phyloP scores from a whole-genome alignment of 1,284 basidiomycete species.

The Pascua guehoae region DNA sequence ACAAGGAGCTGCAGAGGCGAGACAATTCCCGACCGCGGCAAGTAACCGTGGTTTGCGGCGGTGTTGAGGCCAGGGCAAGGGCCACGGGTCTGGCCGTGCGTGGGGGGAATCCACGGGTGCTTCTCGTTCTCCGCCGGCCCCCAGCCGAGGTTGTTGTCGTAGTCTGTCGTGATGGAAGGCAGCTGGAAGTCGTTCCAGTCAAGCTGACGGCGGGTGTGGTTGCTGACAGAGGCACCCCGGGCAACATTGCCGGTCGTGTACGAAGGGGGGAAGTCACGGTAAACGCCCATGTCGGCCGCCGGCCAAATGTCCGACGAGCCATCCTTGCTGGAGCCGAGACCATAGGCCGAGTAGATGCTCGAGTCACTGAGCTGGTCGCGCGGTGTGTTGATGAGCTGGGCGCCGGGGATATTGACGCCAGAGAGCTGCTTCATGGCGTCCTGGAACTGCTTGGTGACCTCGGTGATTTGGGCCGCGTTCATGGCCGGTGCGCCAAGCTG shows the following conservation, averaged over 20 bases:
- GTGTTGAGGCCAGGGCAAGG: conserved; percentile 46
- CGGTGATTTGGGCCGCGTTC: background rate
- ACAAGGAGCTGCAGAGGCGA: conserved; percentile 29
- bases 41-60: conserved; percentile 39
- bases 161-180: background rate
- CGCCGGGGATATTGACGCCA: background rate
- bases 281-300: no score
- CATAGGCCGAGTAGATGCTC: background rate
- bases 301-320: no score
- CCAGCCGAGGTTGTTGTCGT: conserved; percentile 3
- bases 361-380: background rate
- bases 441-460: background rate
- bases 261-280: background rate
- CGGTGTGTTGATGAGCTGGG: background rate
- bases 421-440: background rate
- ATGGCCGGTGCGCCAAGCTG: background rate
- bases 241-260: background rate
- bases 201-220: no score
- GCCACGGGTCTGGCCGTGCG: conserved; percentile 32
- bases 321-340: background rate
- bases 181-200: no score
- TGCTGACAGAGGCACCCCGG: background rate
- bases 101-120: conserved; percentile 30
- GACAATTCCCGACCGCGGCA: conserved; percentile 36
- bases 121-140: conserved; percentile 17